Percentiles rank a stretch among this genome's conserved stretches.
phyloP scores from a whole-genome alignment of 2,329 filamentous ascomycete species.

The Neofusicoccum parvum region DNA sequence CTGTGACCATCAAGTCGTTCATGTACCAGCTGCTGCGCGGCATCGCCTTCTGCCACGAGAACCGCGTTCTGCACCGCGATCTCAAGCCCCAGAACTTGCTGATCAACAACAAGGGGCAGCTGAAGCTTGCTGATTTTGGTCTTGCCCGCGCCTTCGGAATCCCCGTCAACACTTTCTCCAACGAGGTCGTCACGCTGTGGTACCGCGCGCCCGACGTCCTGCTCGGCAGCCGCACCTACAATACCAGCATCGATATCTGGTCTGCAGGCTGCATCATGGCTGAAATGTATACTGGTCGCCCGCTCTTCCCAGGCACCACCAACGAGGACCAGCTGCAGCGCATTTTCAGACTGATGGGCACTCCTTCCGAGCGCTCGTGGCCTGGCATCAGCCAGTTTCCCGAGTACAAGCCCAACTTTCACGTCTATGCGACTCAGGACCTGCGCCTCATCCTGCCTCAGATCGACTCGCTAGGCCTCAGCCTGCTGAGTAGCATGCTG shows the following conservation, averaged over 20 bases:
- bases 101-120: constrained; percentile 85
- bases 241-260: constrained; percentile 99
- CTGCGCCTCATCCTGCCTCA: constrained; percentile 83
- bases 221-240: constrained; percentile 91
- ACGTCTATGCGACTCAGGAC: constrained; percentile 92
- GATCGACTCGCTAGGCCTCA: constrained; percentile 84
- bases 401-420: constrained; percentile 97
- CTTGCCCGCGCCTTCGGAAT: constrained; percentile 94
- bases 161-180: constrained; percentile 96
- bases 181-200: constrained; percentile 97
- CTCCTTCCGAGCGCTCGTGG: constrained; percentile 92
- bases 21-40: constrained; percentile 97
- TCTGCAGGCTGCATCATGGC: constrained; percentile 99
- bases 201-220: constrained; percentile 96
- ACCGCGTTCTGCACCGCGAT: constrained; percentile 92
- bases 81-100: constrained; percentile 95
- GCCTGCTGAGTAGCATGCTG: constrained; percentile 86
- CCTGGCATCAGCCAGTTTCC: constrained; percentile 91
- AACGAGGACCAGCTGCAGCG: constrained; percentile 97
- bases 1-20: constrained; percentile 93
- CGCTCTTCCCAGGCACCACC: constrained; percentile 93
- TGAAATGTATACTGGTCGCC: constrained; percentile 96
- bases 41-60: constrained; percentile 97
- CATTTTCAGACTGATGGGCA: constrained; percentile 99
- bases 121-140: constrained; percentile 94